Evolutionary conservation across 257 asterid species (phyloP).

Genomic region (Solanum lignicaule): DNA sequence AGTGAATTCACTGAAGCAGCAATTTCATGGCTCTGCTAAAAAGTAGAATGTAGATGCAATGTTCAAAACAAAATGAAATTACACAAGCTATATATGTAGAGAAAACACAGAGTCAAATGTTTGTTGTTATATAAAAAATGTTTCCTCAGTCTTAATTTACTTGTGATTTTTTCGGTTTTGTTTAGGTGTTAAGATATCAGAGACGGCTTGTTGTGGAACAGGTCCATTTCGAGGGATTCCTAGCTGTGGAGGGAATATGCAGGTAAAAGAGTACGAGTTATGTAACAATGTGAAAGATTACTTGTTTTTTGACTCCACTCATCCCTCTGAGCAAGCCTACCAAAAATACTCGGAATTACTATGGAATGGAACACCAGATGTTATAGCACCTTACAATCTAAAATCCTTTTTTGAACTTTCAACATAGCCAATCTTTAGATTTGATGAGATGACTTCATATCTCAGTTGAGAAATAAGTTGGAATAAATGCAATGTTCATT

Average conservation of each 20-base stretch:
- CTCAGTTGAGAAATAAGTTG: no score
- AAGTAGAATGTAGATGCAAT: no score
- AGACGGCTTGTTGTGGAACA: constrained; percentile 25
- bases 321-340: neutral
- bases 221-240: constrained; percentile 32
- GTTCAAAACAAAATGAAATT: no score
- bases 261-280: constrained; percentile 19
- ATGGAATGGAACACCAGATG: neutral
- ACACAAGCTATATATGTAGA: no score
- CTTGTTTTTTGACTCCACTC: neutral
- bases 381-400: neutral
- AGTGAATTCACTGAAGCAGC: no score
- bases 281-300: constrained; percentile 22
- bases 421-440: neutral
- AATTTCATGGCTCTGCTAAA: no score
- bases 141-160: no score
- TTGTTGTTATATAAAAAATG: no score
- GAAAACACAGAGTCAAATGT: no score
- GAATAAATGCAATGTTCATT: no score
- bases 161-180: neutral
- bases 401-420: neutral
- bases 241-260: constrained; percentile 46
- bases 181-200: neutral
- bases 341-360: neutral
- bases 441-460: no score